A percentile compares a stretch with the other conserved stretches of the same genome.
Evolutionary conservation across 208 protist genomes (phyloP).

Genomic region (Leishmania arabica): DNA sequence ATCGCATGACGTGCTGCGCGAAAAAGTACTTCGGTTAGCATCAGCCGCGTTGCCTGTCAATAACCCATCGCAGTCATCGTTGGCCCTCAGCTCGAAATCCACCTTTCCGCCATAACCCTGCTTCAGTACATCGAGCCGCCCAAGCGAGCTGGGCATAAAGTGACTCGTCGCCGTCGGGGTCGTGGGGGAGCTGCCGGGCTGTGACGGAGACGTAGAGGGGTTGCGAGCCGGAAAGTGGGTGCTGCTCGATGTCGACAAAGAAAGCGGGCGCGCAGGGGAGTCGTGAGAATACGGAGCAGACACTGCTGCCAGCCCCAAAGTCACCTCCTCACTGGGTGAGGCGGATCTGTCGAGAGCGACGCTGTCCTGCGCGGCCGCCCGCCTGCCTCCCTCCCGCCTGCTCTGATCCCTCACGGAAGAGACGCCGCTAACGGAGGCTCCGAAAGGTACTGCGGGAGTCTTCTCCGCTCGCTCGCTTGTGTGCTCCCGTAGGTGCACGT

Average conservation of each 20-base stretch:
- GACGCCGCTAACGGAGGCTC: not conserved
- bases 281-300: not conserved
- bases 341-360: not conserved
- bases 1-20: not conserved
- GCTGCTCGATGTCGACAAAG: not conserved
- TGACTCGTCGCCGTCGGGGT: slow-evolving; percentile 2
- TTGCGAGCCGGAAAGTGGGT: not conserved
- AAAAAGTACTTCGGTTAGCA: no score
- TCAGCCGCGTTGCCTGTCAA: not conserved
- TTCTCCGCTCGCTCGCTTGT: not conserved
- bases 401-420: not conserved
- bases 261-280: not conserved
- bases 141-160: not conserved
- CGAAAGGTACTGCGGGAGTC: not conserved
- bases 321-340: not conserved
- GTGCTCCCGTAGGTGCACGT: not conserved
- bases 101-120: not conserved
- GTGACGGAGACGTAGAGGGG: not conserved
- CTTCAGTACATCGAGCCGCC: not conserved
- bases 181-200: slow-evolving; percentile 16
- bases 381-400: not conserved
- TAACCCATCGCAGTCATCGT: not conserved
- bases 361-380: no score
- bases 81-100: not conserved
- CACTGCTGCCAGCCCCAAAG: not conserved